A percentile compares a stretch with the other conserved stretches of the same genome.
Evolutionary conservation across 2,329 filamentous ascomycete species (phyloP).

Genomic region (Beauveria sp.): DNA sequence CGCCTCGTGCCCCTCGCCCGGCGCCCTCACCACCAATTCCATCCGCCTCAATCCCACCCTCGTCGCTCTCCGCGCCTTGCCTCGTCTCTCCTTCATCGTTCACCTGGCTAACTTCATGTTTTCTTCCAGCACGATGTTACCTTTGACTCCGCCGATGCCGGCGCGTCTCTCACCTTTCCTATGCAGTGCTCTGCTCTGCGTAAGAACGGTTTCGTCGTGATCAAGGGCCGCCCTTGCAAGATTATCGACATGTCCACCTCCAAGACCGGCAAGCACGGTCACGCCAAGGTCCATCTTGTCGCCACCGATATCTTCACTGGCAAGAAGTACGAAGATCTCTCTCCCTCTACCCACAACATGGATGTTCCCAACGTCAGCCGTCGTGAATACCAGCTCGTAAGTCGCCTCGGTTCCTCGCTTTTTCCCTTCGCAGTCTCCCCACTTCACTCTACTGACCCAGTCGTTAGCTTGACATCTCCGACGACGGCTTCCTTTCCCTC

Average conservation of each 20-base stretch:
- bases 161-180: slow-evolving; percentile 87
- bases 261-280: slow-evolving; percentile 99
- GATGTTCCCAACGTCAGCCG: slow-evolving; percentile 92
- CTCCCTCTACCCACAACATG: slow-evolving; percentile 96
- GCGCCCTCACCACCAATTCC: slow-evolving; percentile 7
- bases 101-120: slow-evolving; percentile 13
- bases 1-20: slow-evolving; percentile 29
- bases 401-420: slow-evolving; percentile 23
- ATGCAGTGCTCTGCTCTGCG: slow-evolving; percentile 99
- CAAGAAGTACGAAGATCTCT: slow-evolving; percentile 99
- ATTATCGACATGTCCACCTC: slow-evolving; percentile 99
- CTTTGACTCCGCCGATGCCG: slow-evolving; percentile 94
- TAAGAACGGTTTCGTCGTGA: slow-evolving; percentile 98
- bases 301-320: slow-evolving; percentile 98
- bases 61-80: slow-evolving; percentile 5
- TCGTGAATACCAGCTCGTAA: slow-evolving; percentile 89
- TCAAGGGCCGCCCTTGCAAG: slow-evolving; percentile 99
- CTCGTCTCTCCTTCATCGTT: not conserved
- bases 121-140: slow-evolving; percentile 52
- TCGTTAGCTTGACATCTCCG: slow-evolving; percentile 75
- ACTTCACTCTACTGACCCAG: not conserved
- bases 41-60: not conserved
- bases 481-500: slow-evolving; percentile 91
- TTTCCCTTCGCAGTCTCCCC: not conserved
- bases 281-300: slow-evolving; percentile 99